These are phyloP conservation scores for Lactarius pseudohatsudake DNA, from an alignment of 768 basidiomycete species.

Conservation along the genomic window DNA sequence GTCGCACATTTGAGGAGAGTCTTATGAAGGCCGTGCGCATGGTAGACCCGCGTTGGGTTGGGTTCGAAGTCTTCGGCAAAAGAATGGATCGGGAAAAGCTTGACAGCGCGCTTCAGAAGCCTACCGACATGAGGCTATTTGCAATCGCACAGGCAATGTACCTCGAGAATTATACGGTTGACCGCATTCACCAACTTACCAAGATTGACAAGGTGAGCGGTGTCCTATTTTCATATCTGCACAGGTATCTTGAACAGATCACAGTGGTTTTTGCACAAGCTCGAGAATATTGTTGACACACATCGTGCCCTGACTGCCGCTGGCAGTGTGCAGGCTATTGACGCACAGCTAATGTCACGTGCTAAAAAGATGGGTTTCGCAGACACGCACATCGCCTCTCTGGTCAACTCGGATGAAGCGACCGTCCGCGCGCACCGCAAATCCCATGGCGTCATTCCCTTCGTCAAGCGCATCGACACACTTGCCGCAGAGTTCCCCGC, in stretches of 20 bases:
- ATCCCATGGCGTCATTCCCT: constrained; percentile 84
- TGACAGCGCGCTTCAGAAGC: constrained; percentile 72
- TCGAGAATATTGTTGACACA: constrained; percentile 96
- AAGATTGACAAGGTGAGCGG: constrained; percentile 90
- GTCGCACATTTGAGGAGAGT: constrained; percentile 97
- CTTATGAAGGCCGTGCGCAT: constrained; percentile 98
- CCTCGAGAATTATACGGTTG: constrained; percentile 86
- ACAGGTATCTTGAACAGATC: not conserved
- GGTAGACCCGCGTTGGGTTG: constrained; percentile 94
- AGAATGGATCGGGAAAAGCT: constrained; percentile 64
- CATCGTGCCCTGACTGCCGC: constrained; percentile 71
- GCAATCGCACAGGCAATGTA: constrained; percentile 98
- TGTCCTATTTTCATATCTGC: not conserved
- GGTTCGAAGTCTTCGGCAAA: constrained; percentile 93
- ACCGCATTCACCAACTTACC: constrained; percentile 87
- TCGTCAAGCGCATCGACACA: constrained; percentile 99
- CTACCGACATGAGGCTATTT: constrained; percentile 95
- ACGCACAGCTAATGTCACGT: constrained; percentile 73
- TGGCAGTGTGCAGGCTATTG: constrained; percentile 65
- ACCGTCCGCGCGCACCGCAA: constrained; percentile 84
- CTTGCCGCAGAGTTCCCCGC: constrained; percentile 98
- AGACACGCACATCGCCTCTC: constrained; percentile 86
- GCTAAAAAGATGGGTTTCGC: constrained; percentile 97
- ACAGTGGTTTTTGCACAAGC: constrained; percentile 98
- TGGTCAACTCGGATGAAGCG: constrained; percentile 72